These are phyloP conservation scores for Wickerhamiella allomyrinae DNA, from an alignment of 805 yeast species.

Conservation along the genomic window DNA sequence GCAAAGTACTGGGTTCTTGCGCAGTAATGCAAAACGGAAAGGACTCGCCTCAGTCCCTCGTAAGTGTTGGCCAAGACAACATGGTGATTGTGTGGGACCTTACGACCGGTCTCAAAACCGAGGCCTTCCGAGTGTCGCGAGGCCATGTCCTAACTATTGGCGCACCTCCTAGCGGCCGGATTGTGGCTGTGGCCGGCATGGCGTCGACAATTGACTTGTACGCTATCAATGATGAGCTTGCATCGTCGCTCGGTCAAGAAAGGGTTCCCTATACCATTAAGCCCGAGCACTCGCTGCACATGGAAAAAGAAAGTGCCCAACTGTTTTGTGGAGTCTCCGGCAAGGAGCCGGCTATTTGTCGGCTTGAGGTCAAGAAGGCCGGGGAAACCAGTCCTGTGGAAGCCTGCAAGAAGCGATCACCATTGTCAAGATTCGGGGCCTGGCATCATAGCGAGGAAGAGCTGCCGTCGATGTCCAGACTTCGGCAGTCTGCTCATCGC, in stretches of 20 bases:
- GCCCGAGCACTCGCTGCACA: background rate
- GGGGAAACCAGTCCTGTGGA: background rate
- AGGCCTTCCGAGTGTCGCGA: background rate
- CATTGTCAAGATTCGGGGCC: background rate
- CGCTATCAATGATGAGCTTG: background rate
- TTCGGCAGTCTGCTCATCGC: background rate
- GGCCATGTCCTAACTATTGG: background rate
- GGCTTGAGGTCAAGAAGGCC: background rate
- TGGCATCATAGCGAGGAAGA: background rate
- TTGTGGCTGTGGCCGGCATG: conserved; percentile 1
- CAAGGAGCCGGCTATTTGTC: background rate
- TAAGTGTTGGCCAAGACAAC: conserved; percentile 1
- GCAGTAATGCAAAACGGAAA: background rate
- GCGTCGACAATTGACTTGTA: conserved; percentile 1
- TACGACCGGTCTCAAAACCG: conserved; percentile 1
- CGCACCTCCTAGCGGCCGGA: background rate
- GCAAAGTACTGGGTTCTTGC: background rate
- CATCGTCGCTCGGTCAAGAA: background rate
- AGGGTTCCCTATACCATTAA: background rate
- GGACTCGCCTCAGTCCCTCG: background rate
- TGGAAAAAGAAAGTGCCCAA: background rate
- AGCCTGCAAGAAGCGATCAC: background rate
- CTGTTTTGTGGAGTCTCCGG: conserved; percentile 1
- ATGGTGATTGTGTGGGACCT: background rate
- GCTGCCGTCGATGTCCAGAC: background rate